phyloP scores from a whole-genome alignment of 805 yeast species.

The Starmerella bombi region DNA sequence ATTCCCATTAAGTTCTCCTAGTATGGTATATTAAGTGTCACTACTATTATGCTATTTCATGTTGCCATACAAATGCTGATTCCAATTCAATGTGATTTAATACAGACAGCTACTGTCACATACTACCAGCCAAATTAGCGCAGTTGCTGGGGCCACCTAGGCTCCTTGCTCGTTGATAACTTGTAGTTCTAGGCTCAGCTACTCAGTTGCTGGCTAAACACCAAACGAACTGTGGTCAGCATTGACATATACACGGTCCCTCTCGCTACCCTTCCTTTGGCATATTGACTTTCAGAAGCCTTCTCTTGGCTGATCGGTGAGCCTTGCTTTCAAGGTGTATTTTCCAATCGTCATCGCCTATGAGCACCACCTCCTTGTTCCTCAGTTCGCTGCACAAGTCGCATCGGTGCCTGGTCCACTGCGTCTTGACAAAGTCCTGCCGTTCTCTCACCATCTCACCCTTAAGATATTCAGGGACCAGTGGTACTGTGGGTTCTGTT shows the following conservation, averaged over 20 bases:
- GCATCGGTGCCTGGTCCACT: constrained; percentile 63
- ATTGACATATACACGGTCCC: too few relatives aligned
- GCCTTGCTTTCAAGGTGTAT: constrained; percentile 55
- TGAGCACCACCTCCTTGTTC: constrained; percentile 42
- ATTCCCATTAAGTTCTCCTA: neutral
- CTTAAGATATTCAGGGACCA: constrained; percentile 28
- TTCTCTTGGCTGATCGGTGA: constrained; percentile 40
- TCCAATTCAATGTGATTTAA: too few relatives aligned
- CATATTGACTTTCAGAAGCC: neutral
- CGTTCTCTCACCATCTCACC: constrained; percentile 25
- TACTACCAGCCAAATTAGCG: too few relatives aligned
- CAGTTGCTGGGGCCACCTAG: too few relatives aligned
- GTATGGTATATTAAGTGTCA: neutral
- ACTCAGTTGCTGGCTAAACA: too few relatives aligned
- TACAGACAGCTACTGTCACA: too few relatives aligned
- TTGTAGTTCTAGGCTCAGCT: too few relatives aligned
- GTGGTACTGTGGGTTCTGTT: neutral
- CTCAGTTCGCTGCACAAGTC: constrained; percentile 43
- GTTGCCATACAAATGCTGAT: too few relatives aligned
- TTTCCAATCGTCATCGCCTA: constrained; percentile 62
- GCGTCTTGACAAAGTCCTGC: constrained; percentile 19
- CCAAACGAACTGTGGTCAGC: too few relatives aligned
- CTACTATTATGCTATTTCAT: neutral
- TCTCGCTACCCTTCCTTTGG: too few relatives aligned
- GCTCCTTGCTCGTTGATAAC: too few relatives aligned